Percentiles rank a stretch among this genome's conserved stretches.
These are phyloP conservation scores for Fraxinus angustifolia DNA, from an alignment of 305 asterid species.

Conservation along the genomic window DNA sequence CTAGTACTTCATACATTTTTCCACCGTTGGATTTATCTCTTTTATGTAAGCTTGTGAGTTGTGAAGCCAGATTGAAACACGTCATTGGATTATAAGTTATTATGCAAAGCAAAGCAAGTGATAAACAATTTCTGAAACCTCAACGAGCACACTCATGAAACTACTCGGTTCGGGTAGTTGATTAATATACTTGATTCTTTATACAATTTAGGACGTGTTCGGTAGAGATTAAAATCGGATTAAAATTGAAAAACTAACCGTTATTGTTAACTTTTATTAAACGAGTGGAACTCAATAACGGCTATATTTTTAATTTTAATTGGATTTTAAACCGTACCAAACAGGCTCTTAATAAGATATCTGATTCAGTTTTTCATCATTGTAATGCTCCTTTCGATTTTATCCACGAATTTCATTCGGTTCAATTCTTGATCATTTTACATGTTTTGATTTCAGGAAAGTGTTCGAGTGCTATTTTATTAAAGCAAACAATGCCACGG, in stretches of 20 bases:
- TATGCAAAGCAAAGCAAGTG: not conserved
- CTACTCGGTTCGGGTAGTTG: no score
- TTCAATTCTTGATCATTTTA: not conserved
- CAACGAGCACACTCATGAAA: not conserved
- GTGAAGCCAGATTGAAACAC: conserved; percentile 25
- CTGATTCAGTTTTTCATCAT: not conserved
- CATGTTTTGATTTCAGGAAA: not conserved
- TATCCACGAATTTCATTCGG: not conserved
- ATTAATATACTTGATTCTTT: no score
- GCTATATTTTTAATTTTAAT: no score
- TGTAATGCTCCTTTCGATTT: not conserved
- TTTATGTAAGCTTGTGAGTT: conserved; percentile 8
- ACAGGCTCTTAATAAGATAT: not conserved
- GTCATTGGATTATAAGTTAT: not conserved
- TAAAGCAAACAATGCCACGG: not conserved
- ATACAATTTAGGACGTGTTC: no score
- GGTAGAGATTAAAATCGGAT: no score
- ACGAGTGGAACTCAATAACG: no score
- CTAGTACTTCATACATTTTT: not conserved
- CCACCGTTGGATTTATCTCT: conserved; percentile 25
- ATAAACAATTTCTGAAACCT: not conserved
- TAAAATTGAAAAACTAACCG: no score
- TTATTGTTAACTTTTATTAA: no score
- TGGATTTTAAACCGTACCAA: no score
- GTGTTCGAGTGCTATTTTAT: not conserved